Conservation (phyloP, 371 early-diverging fungal species). For the Saksenaea oblongispora region DNA sequence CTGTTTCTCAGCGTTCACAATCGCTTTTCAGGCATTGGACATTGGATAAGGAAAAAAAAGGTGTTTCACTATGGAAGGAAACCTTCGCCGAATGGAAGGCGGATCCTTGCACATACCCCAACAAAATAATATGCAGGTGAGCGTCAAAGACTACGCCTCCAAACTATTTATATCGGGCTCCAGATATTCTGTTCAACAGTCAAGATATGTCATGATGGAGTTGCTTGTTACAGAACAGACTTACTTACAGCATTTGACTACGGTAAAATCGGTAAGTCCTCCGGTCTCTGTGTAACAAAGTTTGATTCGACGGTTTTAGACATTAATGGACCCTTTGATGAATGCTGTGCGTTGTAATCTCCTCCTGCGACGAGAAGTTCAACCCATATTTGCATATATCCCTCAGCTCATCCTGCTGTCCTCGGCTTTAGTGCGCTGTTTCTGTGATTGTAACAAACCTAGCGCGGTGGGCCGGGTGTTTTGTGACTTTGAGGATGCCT, state of each 20-base stretch:
- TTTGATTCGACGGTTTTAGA: neutral
- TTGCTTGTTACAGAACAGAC: slow-evolving; percentile 19
- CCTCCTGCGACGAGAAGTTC: slow-evolving; percentile 11
- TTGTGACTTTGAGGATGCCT: slow-evolving; percentile 4
- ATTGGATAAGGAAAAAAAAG: neutral
- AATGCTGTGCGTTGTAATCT: slow-evolving; percentile 12
- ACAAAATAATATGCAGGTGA: neutral
- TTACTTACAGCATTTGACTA: slow-evolving; percentile 15
- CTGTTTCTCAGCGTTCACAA: neutral
- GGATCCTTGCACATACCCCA: neutral
- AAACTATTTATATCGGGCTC: neutral
- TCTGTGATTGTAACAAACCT: slow-evolving; percentile 10
- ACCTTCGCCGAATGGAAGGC: neutral
- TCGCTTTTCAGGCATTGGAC: neutral
- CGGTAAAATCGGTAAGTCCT: slow-evolving; percentile 18
- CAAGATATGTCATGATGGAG: slow-evolving; percentile 13
- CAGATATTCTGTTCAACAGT: neutral
- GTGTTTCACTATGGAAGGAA: neutral
- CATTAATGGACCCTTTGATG: slow-evolving; percentile 22
- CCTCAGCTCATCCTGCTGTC: slow-evolving; percentile 16
- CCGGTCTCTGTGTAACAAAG: neutral
- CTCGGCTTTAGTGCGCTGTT: neutral
- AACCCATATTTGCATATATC: slow-evolving; percentile 16
- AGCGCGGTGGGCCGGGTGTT: slow-evolving; percentile 18
- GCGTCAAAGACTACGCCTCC: neutral